Evolutionary conservation across 352 stramenopile genomes (phyloP).

Genomic region (Phytopythium mirpurense): DNA sequence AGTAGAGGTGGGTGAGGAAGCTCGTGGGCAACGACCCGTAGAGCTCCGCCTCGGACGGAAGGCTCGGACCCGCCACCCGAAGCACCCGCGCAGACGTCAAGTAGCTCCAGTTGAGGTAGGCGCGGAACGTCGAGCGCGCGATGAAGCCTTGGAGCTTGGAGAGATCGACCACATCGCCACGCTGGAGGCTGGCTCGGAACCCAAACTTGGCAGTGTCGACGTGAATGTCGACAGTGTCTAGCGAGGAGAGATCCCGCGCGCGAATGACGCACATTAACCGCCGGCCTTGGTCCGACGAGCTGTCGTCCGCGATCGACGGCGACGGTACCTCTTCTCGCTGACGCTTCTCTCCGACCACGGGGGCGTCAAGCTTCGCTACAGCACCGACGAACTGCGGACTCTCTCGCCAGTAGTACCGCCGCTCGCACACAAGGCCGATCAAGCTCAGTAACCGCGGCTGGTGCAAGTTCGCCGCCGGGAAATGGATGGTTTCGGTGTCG

Average conservation of each 20-base stretch:
- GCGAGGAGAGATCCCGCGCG: conserved; percentile 34
- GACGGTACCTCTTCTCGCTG: neutral
- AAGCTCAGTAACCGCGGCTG: conserved; percentile 28
- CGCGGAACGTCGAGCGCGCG: conserved; percentile 50
- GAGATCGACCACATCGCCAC: conserved; percentile 39
- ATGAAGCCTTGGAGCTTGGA: conserved; percentile 52
- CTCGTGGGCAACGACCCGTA: conserved; percentile 33
- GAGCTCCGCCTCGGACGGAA: conserved; percentile 21
- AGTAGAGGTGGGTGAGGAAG: conserved; percentile 45
- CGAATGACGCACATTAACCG: conserved; percentile 21
- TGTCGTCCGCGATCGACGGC: neutral
- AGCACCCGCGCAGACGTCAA: conserved; percentile 17
- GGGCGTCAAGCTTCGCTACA: neutral
- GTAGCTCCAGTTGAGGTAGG: conserved; percentile 54
- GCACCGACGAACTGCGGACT: conserved; percentile 7
- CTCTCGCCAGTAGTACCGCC: conserved; percentile 24
- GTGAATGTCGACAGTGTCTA: conserved; percentile 43
- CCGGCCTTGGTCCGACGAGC: neutral
- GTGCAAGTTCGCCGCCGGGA: conserved; percentile 16
- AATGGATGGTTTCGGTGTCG: no score
- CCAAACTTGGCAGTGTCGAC: conserved; percentile 44
- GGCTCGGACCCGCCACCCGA: neutral
- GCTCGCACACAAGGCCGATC: conserved; percentile 25
- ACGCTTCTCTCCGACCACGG: conserved; percentile 5
- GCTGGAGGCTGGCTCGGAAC: conserved; percentile 20